Evolutionary conservation across 1,284 basidiomycete species (phyloP), one percentile per base, ranked within the genome.

Genomic region (Somion occarium): DNA sequence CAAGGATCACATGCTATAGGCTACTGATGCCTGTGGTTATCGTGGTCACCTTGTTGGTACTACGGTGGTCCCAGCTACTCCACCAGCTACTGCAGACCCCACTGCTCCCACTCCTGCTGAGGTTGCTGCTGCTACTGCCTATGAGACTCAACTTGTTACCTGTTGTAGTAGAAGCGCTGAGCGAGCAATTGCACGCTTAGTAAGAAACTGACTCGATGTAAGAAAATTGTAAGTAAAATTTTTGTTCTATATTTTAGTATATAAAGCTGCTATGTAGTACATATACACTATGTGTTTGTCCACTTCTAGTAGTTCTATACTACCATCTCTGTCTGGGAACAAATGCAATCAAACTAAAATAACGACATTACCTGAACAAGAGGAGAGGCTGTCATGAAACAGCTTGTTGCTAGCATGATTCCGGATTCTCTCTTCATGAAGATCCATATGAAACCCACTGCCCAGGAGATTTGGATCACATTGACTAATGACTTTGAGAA

Each of bases 1-100:
- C 55, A 54, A 54, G 44, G 51, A 48, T 34, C 43, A 51, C 15
- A 34, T 58, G 18, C 18, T 38, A 13, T 58, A 48, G 54, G 54
- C 54, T 20, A 46, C 50, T 24, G 43, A 55, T 26, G 51, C 53
- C 9, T 48, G 51, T 23, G 46, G 50, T n/a, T 49, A 44, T n/a
- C 38, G 2, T 4, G 46, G 44, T 12, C 50, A 55, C 26, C 39
- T 55, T 24, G 47, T 49, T 24, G 46, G 51, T 11, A 51, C 48
- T 7, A 19, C 15, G 20, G 27, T 22, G n/a, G 48, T 45, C 34
- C 52, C 52, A 26, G 30, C 38, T 18, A 24, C 48, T 7, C 52
- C 50, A 30, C 38, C 48, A 25, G 7, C 27, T 11, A 18, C 49
- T 20, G n/a, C 30, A 9, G 38, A 18, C 15, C 37, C 44, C 23